Base-by-base conservation (phyloP, 2,329 filamentous ascomycete genomes). In the Aureobasidium sp. region DNA sequence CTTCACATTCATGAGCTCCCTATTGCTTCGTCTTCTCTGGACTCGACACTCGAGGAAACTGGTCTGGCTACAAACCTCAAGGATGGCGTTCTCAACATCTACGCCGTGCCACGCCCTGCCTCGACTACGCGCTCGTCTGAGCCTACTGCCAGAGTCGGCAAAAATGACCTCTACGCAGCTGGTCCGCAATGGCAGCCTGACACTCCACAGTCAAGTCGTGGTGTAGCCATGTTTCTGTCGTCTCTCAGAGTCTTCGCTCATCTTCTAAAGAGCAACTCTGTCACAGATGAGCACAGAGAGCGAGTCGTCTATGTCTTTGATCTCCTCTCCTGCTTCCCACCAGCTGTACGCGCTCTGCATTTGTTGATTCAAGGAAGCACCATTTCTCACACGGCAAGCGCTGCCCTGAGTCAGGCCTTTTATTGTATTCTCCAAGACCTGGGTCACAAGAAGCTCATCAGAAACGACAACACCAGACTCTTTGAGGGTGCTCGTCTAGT, bases 401-500 rank as follows among this genome's bases (percentile, higher is more conserved):
- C 73, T 29, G 72, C 73, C 8, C 62, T 74, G 9, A 65, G 66
- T 6, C 71, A 74, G 37, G 69, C 65, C 52, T 27, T 73, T 15
- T 72, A 67, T 44, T 67, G 70, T 41, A 62, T 72, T 6, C 65
- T 72, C 3, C 68, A 70, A 41, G 62, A 66, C 24, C 62, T 73
- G 32, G 67, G 74, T 15, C 72, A 71, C 10, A 63, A 66, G 8
- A 66, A 65, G 5, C 65, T 74, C 10, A 67, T 75, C 34, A 65
- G 67, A 5, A 66, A 63, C 8, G 65, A 72, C 55, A 43, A 63
- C 3, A 41, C 64, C 27, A 68, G 74, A 15, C 57, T 71, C 6
- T 70, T 75, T 26, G 73, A 75, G 64, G 72, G 71, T 7, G 65
- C 71, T 37, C 69, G 73, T 8, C 65, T 75, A 5, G 65, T 76